These are phyloP conservation scores for Daldinia sp. DNA, from an alignment of 2,329 filamentous ascomycete genomes.

Conservation along the genomic window DNA sequence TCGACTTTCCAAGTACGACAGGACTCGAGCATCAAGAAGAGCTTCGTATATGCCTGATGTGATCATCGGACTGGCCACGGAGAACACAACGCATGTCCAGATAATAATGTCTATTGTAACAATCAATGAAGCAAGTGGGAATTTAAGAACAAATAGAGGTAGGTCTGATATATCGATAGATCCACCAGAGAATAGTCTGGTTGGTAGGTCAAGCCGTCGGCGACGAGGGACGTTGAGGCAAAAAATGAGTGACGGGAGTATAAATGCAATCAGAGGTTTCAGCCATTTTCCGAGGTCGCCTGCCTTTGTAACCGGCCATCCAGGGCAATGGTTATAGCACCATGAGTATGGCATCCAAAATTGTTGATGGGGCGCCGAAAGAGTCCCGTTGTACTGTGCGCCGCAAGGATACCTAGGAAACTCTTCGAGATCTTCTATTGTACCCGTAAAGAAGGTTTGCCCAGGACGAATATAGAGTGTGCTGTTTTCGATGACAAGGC, in stretches of 20 bases:
- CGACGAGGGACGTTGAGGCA: constrained; percentile 33
- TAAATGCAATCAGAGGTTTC: constrained; percentile 31
- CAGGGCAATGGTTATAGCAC: constrained; percentile 24
- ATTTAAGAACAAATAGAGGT: constrained; percentile 14
- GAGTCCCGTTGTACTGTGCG: constrained; percentile 23
- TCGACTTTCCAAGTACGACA: constrained; percentile 23
- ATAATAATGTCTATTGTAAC: constrained; percentile 26
- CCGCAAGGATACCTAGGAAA: constrained; percentile 28
- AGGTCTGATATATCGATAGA: constrained; percentile 17
- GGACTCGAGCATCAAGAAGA: constrained; percentile 29
- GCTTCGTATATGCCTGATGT: constrained; percentile 30
- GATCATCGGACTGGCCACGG: constrained; percentile 19
- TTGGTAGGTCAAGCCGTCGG: constrained; percentile 18
- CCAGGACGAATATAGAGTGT: constrained; percentile 26
- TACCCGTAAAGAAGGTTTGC: constrained; percentile 28
- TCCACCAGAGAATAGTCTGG: constrained; percentile 13
- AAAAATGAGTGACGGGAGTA: constrained; percentile 30
- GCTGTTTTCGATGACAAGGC: constrained; percentile 21
- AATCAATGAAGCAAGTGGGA: constrained; percentile 24
- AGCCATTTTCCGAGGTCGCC: constrained; percentile 18
- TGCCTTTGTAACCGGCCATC: constrained; percentile 19
- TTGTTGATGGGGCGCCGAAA: constrained; percentile 21
- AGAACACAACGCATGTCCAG: constrained; percentile 27
- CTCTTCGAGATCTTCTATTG: constrained; percentile 19
- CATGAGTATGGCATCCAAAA: constrained; percentile 31